Conservation (phyloP, 179 eudicot genomes). For the Beta corolliflora region DNA sequence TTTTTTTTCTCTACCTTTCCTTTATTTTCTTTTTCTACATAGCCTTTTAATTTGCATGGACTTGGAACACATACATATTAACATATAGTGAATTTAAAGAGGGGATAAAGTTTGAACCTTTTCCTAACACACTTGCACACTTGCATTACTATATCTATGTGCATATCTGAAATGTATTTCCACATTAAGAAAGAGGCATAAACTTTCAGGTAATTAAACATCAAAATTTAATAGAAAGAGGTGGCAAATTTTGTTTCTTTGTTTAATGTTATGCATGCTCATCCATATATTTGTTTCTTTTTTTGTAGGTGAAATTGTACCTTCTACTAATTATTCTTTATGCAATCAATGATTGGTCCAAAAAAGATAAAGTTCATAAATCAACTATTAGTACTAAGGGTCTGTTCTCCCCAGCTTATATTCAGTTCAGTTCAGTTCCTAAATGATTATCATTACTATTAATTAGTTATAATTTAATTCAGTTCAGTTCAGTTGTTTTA, state of each 20-base stretch:
- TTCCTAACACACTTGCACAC: neutral
- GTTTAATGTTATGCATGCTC: conserved; percentile 13
- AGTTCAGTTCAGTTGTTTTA: no score
- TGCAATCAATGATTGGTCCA: conserved; percentile 33
- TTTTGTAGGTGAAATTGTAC: conserved; percentile 30
- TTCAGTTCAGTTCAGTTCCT: no score
- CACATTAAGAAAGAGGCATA: conserved; percentile 28
- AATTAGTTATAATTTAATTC: no score
- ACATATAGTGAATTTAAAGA: neutral
- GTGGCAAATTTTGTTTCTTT: conserved; percentile 12
- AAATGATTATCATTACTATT: no score
- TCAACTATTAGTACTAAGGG: no score
- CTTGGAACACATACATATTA: neutral
- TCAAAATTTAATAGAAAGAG: neutral
- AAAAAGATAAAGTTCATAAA: conserved; percentile 4
- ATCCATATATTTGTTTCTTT: neutral
- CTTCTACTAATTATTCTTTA: conserved; percentile 31
- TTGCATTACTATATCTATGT: conserved; percentile 19
- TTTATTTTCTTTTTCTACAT: neutral
- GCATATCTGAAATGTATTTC: conserved; percentile 22
- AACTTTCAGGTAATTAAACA: conserved; percentile 28
- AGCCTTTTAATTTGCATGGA: conserved; percentile 1
- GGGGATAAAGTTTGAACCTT: conserved; percentile 9
- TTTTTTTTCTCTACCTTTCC: neutral
- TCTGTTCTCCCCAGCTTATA: no score